These are phyloP conservation scores for Exophiala calicioides DNA, from an alignment of 2,329 filamentous ascomycete species.

Conservation along the genomic window DNA sequence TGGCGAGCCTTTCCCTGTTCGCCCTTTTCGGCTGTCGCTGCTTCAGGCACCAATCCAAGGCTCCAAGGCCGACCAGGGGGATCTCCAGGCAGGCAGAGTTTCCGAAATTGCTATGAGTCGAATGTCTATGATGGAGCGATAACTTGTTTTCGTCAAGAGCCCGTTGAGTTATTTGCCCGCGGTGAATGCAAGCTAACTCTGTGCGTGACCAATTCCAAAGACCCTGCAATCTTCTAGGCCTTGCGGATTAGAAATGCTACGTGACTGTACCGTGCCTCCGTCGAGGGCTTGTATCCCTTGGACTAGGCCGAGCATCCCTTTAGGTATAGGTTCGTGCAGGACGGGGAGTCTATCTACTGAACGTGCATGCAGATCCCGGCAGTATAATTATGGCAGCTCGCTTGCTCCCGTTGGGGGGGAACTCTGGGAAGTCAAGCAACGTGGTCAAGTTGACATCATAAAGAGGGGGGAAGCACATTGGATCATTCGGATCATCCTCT, in stretches of 20 bases:
- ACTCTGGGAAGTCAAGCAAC: slow-evolving; percentile 6
- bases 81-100: slow-evolving; percentile 4
- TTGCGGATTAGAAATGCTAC: too few species aligned
- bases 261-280: too few species aligned
- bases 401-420: not conserved
- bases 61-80: not conserved
- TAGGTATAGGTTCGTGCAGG: not conserved
- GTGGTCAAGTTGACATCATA: not conserved
- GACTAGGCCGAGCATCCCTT: too few species aligned
- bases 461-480: not conserved
- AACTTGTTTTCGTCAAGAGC: not conserved
- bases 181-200: slow-evolving; percentile 11
- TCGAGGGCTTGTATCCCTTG: too few species aligned
- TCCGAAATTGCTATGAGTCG: slow-evolving; percentile 8
- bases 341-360: too few species aligned
- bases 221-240: slow-evolving; percentile 8
- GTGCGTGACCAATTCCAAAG: slow-evolving; percentile 13
- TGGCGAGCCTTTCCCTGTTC: too few species aligned
- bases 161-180: slow-evolving; percentile 5
- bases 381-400: slow-evolving; percentile 8
- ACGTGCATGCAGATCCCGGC: slow-evolving; percentile 3
- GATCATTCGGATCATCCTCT: slow-evolving; percentile 4
- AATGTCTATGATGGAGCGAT: slow-evolving; percentile 7
- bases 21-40: slow-evolving; percentile 3
- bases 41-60: not conserved